These are phyloP conservation scores for Fusarium poae DNA, from an alignment of 2,329 filamentous ascomycete species.

Conservation along the genomic window DNA sequence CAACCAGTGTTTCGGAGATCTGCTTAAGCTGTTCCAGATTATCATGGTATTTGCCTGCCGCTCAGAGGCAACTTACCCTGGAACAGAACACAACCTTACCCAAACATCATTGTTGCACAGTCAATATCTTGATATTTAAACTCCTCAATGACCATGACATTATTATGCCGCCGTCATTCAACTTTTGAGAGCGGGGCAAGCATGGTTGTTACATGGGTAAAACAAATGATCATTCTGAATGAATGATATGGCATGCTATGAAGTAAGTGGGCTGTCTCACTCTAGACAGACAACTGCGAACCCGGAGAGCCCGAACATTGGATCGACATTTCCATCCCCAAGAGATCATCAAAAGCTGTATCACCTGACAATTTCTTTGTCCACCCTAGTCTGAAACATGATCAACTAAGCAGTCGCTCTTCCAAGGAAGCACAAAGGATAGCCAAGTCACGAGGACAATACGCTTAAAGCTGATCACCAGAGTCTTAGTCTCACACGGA, in stretches of 20 bases:
- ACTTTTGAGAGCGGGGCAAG: accelerated
- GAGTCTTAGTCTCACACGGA: conserved; percentile 2
- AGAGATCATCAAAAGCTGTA: neutral
- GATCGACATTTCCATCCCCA: neutral
- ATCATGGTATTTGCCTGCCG: neutral
- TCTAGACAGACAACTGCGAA: neutral
- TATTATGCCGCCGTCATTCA: too few species aligned
- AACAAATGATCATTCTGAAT: neutral
- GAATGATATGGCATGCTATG: neutral
- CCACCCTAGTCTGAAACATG: neutral
- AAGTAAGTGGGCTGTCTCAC: neutral
- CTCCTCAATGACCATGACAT: neutral
- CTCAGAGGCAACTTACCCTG: conserved; percentile 21
- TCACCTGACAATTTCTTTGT: conserved; percentile 3
- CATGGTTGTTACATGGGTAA: neutral
- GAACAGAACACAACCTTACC: neutral
- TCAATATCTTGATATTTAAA: neutral
- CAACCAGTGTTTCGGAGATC: conserved; percentile 21
- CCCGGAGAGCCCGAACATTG: neutral
- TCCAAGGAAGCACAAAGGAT: conserved; percentile 8
- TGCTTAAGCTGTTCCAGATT: conserved; percentile 15
- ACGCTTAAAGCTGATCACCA: neutral
- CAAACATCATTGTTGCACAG: neutral
- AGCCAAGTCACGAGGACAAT: conserved; percentile 18
- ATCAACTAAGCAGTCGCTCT: neutral